phyloP scores from a whole-genome alignment of 768 basidiomycete species.

The Leccinellum rugosiceps region DNA sequence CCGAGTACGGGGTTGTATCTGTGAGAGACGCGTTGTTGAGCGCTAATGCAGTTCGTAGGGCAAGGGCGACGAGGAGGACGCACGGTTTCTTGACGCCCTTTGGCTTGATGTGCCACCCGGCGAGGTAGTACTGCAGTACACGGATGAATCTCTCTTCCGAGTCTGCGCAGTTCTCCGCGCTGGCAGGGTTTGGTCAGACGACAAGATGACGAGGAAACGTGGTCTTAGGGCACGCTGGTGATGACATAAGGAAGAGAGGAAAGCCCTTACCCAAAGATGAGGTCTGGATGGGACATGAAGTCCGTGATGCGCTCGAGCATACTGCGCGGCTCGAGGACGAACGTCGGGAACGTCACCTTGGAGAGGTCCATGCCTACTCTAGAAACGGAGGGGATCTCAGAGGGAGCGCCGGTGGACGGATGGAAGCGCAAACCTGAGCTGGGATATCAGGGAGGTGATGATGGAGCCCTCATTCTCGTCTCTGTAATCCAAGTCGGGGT shows the following conservation, averaged over 20 bases:
- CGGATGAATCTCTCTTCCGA: conserved; percentile 89
- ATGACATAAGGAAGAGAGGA: conserved; percentile 11
- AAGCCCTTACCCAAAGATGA: conserved; percentile 81
- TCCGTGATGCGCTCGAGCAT: conserved; percentile 99
- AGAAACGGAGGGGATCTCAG: conserved; percentile 12
- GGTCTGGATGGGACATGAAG: conserved; percentile 98
- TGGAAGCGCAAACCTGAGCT: conserved; percentile 62
- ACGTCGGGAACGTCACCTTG: conserved; percentile 90
- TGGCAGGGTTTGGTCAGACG: conserved; percentile 31
- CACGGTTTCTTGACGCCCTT: conserved; percentile 99
- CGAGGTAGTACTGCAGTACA: conserved; percentile 91
- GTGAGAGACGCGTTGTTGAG: conserved; percentile 10
- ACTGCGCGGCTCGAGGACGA: conserved; percentile 94
- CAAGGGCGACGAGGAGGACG: conserved; percentile 30
- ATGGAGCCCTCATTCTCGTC: conserved; percentile 94
- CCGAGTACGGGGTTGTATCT: conserved; percentile 97
- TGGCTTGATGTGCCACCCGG: conserved; percentile 99
- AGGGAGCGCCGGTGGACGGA: background rate
- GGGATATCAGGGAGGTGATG: conserved; percentile 82
- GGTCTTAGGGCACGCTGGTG: conserved; percentile 22
- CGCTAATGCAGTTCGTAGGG: background rate
- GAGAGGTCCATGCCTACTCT: conserved; percentile 97
- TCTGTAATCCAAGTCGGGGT: conserved; percentile 46
- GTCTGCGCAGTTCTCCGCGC: conserved; percentile 76
- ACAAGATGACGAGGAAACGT: background rate